phyloP scores from a whole-genome alignment of 2,329 filamentous ascomycete genomes.

The Monilinia laxa region DNA sequence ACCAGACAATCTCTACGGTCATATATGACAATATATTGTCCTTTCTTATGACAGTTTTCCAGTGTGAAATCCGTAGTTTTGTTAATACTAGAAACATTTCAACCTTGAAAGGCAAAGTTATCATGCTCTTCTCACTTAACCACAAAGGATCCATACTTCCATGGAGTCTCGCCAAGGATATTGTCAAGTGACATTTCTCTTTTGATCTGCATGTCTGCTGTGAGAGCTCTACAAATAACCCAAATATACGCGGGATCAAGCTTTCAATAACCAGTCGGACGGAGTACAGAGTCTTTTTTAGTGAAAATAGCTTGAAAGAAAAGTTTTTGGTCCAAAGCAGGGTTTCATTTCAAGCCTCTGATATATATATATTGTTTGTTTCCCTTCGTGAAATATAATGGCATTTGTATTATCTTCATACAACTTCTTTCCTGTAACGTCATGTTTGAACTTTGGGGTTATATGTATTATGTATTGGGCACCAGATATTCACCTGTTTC shows the following conservation, averaged over 20 bases:
- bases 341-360: not conserved
- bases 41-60: too few relatives aligned
- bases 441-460: not conserved
- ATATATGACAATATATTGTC: rapidly evolving
- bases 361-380: not conserved
- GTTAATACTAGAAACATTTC: not conserved
- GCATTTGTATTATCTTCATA: not conserved
- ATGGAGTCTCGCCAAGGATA: not conserved
- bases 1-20: not conserved
- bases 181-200: not conserved
- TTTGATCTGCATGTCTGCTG: not conserved
- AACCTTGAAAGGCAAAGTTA: not conserved
- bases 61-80: not conserved
- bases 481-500: not conserved
- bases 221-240: not conserved
- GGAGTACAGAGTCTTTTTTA: not conserved
- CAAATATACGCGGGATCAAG: too few relatives aligned
- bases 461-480: not conserved
- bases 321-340: not conserved
- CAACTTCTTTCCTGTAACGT: not conserved
- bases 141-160: not conserved
- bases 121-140: not conserved
- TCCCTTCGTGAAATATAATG: not conserved
- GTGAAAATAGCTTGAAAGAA: not conserved
- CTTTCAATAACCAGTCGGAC: not conserved